Evolutionary conservation across 352 stramenopile species (phyloP).

Genomic region (Aphanomyces euteiches): DNA sequence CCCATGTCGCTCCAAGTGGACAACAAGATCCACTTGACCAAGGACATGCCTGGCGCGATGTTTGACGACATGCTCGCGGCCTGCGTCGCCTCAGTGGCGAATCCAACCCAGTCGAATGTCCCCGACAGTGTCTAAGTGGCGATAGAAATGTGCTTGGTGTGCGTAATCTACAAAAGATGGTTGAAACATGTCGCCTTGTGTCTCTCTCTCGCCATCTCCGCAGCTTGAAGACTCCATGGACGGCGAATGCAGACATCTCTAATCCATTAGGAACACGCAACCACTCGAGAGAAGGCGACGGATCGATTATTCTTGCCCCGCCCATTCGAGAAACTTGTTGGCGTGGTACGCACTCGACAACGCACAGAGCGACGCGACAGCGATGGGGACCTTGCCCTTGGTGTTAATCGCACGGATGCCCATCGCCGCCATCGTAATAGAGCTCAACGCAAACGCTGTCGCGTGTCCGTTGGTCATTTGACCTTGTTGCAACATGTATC

Average conservation of each 20-base stretch:
- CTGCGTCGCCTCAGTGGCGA: conserved; percentile 75
- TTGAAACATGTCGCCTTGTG: too few species aligned
- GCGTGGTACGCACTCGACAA: conserved; percentile 80
- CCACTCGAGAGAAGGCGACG: background rate
- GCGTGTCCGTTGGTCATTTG: conserved; percentile 81
- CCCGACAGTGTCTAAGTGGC: conserved; percentile 27
- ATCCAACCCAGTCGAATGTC: conserved; percentile 22
- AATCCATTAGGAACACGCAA: background rate
- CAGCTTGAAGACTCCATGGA: too few species aligned
- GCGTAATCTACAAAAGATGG: background rate
- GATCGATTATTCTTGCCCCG: conserved; percentile 71
- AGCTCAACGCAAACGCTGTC: conserved; percentile 70
- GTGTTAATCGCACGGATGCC: conserved; percentile 70
- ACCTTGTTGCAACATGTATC: conserved; percentile 73
- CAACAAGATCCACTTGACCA: conserved; percentile 78
- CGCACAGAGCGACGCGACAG: conserved; percentile 66
- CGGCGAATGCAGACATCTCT: background rate
- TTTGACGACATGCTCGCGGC: conserved; percentile 86
- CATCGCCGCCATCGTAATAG: conserved; percentile 84
- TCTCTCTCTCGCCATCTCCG: too few species aligned
- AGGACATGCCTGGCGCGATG: conserved; percentile 83
- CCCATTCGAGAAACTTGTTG: conserved; percentile 76
- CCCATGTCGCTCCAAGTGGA: conserved; percentile 40
- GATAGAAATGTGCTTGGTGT: background rate
- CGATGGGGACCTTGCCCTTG: conserved; percentile 67